Base-by-base conservation (phyloP, 116 monocot species). In the Trichopus zeylanicus region DNA sequence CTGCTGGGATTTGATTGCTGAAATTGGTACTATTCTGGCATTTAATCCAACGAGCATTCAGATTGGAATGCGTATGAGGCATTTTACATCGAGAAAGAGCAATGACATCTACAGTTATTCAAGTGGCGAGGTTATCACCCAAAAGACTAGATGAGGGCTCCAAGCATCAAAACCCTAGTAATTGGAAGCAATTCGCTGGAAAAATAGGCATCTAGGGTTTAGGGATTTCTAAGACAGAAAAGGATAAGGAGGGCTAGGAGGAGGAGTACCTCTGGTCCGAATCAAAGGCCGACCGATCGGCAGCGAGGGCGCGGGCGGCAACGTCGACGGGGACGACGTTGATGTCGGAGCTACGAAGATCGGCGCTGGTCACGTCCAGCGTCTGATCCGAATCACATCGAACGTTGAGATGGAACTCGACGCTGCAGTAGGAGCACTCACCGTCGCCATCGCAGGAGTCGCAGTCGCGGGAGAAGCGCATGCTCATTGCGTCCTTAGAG, bases 381-480 rank as follows among this genome's bases (percentile, higher is more conserved):
- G 97, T 98, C 73, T 82, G 82, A 61, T 97, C 91, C 6, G 78
- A 71, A 33, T 87, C 91, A 57, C 91, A 91, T 20, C 79, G 69
- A 6, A 80, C 97, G 20, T 63, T 74, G 35, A 98, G 77, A n/a
- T 80, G 87, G 62, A 98, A 98, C 85, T 98, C 97, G 16, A 98
- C 85, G 31, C 84, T 84, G 75, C 97, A 98, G 53, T 59, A 88
- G 63, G 72, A 70, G 73, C 97, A 91, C 82, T 84, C 77, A 21
- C 97, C 97, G 68, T 91, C 97, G 49, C 97, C 91, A 34, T 91
- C 91, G 71, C 97, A 87, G 30, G 91, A 73, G 65, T 91, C 97
- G 63, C 91, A 98, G 69, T 98, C 97, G 31, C 97, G 75, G 25
- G 97, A 87, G 82, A 98, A 88, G 28, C 97, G 87, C 97, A 98